phyloP scores from a whole-genome alignment of 805 yeast genomes.

The Starmerella bacillaris region DNA sequence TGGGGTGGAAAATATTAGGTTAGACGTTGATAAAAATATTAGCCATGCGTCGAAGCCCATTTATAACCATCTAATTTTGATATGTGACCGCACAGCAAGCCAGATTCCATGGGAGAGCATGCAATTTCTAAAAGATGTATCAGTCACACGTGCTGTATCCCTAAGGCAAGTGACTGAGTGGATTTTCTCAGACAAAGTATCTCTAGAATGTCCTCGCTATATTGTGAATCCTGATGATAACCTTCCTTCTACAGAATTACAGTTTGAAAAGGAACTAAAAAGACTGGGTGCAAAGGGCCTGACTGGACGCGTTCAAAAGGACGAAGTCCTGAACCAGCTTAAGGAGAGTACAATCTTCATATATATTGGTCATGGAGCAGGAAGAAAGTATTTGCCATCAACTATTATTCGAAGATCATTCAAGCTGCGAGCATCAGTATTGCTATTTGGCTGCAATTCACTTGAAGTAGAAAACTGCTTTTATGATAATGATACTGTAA shows the following conservation, averaged over 20 bases:
- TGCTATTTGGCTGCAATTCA: slow-evolving; percentile 82
- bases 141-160: slow-evolving; percentile 25
- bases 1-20: no score
- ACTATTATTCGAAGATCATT: slow-evolving; percentile 33
- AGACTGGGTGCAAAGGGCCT: slow-evolving; percentile 35
- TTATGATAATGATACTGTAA: slow-evolving; percentile 54
- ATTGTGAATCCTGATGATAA: slow-evolving; percentile 75
- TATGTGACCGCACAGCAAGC: slow-evolving; percentile 51
- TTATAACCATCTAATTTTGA: slow-evolving; percentile 31
- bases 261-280: slow-evolving; percentile 32
- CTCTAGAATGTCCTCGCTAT: slow-evolving; percentile 22
- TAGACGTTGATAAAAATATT: no score
- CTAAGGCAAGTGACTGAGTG: slow-evolving; percentile 17
- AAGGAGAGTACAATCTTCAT: slow-evolving; percentile 35
- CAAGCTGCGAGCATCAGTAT: slow-evolving; percentile 22
- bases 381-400: slow-evolving; percentile 60
- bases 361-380: slow-evolving; percentile 92
- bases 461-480: slow-evolving; percentile 40
- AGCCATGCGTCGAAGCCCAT: not conserved
- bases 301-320: slow-evolving; percentile 43
- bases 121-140: slow-evolving; percentile 17
- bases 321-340: slow-evolving; percentile 31
- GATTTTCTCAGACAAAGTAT: not conserved
- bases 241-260: slow-evolving; percentile 43
- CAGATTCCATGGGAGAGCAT: slow-evolving; percentile 82